Evolutionary conservation across 176 grass and related monocot genomes (phyloP), one percentile per base, ranked within the genome.

Genomic region (Cenchrus purpureus): DNA sequence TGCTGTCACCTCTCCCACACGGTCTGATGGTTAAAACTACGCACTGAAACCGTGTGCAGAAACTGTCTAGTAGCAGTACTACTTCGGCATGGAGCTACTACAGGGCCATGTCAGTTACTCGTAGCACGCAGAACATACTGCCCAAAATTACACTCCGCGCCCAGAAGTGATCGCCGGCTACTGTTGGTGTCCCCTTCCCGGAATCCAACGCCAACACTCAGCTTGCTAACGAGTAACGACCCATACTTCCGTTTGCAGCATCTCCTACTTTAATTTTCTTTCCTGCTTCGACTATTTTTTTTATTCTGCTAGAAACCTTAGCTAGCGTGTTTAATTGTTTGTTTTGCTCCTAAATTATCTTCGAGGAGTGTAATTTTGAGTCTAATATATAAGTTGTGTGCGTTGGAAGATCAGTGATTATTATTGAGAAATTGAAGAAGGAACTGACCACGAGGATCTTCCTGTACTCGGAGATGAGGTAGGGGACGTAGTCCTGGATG

Each of bases 391-490:
- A 40, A 40, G 37, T 16, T 2, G 6, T 49, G 12, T 34, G 73
- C 62, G 60, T 8, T 43, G 51, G 68, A 53, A 42, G 32, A 40
- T 40, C 37, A 46, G 74, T 51, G 45, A 3, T 32, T 32, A 2
- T 10, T 57, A 48, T 40, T 4, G n/a, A 37, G 16, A 16, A 8
- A 70, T 4, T 29, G 45, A 29, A 31, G 46, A 31, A 16, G 49
- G 25, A 12, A 70, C 62, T 82, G 17, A 95, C 93, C 43, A 46
- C 19, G 12, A 95, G 93, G 65, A 95, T 86, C 32, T 95, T 88
- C 76, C 37, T 92, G 90, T 95, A 95, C 84, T 95, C 93, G 54
- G 80, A 86, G 71, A 92, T 84, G 75, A 95, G 67, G 73, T 84
- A 95, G 48, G 75, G 88, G 15, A 95, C 83, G 80, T 95, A 95